Base-by-base conservation (phyloP, 2,329 filamentous ascomycete genomes). In the Talaromyces sp. region DNA sequence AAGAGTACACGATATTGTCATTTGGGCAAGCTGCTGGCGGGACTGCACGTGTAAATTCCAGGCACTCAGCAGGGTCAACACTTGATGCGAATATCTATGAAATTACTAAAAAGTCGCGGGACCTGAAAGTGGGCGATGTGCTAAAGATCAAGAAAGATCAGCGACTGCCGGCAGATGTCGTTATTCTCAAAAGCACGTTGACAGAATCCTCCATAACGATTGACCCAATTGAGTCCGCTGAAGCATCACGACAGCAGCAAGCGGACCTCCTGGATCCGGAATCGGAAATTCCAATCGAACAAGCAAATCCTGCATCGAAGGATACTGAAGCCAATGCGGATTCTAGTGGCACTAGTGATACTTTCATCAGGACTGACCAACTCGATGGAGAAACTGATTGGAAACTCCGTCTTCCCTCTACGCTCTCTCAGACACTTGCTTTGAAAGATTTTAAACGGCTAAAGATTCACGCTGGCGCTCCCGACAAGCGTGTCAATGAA, bases 361-460 rank as follows among this genome's bases (percentile, higher is more conserved):
- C 93, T 0, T 99, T 99, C 69, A 97, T 99, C 70, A 85, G 94
- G 62, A 99, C 95, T 1, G 94, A 99, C 74, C 94, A 99, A 72
- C 82, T 99, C 10, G 94, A 99, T 69, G 94, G 94, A 67, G 94
- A 99, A 77, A 99, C 94, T 0, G 94, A 99, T 71, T 99, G 94
- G 95, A 99, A 99, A 76, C 80, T 99, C 60, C 88, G 95, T 31
- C 76, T 97, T 38, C 92, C 94, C 1, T 94, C 92, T 12, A 86
- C 90, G 0, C 76, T 97, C 27, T 93, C 92, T 0, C 94, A 99
- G 70, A 83, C 80, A n/a, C 79, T 99, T 21, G 77, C 86, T 0
- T 77, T 87, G 1, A 84, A 85, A 52, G 90, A 96, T 65, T 87
- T 96, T 58, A 78, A 79, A 2, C 79, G 83, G 38, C 72, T 89